Base-by-base conservation (phyloP, 1,284 basidiomycete species). In the Leccinum subrobustum region DNA sequence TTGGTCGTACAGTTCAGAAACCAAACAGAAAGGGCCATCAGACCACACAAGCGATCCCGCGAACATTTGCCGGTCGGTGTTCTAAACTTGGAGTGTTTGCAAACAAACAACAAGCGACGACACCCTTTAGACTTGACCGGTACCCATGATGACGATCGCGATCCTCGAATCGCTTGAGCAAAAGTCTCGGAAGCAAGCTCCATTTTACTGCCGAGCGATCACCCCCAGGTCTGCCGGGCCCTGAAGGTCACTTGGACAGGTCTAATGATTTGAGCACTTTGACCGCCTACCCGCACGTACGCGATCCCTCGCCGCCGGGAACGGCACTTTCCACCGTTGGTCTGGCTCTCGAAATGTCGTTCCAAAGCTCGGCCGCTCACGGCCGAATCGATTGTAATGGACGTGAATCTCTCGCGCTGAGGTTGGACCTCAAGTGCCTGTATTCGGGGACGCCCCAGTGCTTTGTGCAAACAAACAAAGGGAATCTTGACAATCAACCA, bases 161-260 rank as follows among this genome's bases (percentile, higher is more conserved):
- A 64, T 69, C 70, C 70, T 64, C 62, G 67, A 70, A 57, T 62
- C 70, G 72, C 71, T 73, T 73, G 70, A 33, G 51, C 54, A 47
- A 47, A 57, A 60, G 57, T 57, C 62, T 57, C 60, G 60, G 60
- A 53, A 68, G 56, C 48, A 58, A 31, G 52, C 57, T 61, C 68
- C 66, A 62, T 65, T 71, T 71, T 70, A 55, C 58, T 70, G 61
- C 68, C 69, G 65, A 60, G 59, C 60, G 61, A 71, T 64, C 63
- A 54, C 18, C 33, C 52, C 50, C 57, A 50, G 48, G 52, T 42
- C 37, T 27, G 25, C 14, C 50, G 16, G 16, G 25, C 62, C 53
- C 55, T 59, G 54, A 56, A 51, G 52, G 7, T 25, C 20, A 11
- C 18, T 12, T 55, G 31, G 52, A 57, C 53, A 35, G 47, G 60